Conservation (phyloP, 148 eudicot genomes). For the Suaeda aralocaspica region DNA sequence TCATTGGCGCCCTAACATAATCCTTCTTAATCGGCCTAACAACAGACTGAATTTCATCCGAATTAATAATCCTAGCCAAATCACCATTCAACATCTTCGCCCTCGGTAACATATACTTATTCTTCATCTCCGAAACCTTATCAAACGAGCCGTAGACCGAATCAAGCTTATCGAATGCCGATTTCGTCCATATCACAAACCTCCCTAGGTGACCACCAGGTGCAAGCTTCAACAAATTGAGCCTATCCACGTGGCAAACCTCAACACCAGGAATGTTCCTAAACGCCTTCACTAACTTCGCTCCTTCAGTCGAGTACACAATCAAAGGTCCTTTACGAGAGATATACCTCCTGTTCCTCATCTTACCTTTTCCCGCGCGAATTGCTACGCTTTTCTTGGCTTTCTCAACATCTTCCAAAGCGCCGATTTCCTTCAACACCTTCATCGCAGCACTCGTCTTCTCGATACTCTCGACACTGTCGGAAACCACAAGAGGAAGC, state of each 20-base stretch:
- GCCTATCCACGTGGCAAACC: slow-evolving; percentile 62
- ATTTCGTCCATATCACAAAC: slow-evolving; percentile 77
- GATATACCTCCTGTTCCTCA: slow-evolving; percentile 74
- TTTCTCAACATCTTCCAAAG: slow-evolving; percentile 62
- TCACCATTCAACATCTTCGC: slow-evolving; percentile 82
- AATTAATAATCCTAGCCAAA: slow-evolving; percentile 68
- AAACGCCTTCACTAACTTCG: slow-evolving; percentile 71
- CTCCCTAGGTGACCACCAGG: slow-evolving; percentile 90
- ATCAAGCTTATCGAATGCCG: slow-evolving; percentile 80
- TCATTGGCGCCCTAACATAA: slow-evolving; percentile 60
- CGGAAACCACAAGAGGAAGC: slow-evolving; percentile 57
- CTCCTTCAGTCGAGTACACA: slow-evolving; percentile 70
- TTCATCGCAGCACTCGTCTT: slow-evolving; percentile 57
- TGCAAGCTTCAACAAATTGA: slow-evolving; percentile 71
- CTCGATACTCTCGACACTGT: slow-evolving; percentile 53
- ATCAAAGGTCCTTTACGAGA: slow-evolving; percentile 65
- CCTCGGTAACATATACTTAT: slow-evolving; percentile 63
- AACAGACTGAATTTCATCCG: slow-evolving; percentile 82
- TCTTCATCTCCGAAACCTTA: slow-evolving; percentile 70
- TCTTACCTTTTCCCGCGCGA: slow-evolving; percentile 74
- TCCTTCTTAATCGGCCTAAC: slow-evolving; percentile 81
- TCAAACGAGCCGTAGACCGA: slow-evolving; percentile 69
- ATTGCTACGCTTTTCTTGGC: slow-evolving; percentile 63
- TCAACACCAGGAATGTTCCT: slow-evolving; percentile 76
- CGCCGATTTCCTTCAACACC: slow-evolving; percentile 58